Evolutionary conservation across 352 stramenopile genomes (phyloP), one percentile per base, ranked within the genome.

Genomic region (Globisporangium echinulatum): DNA sequence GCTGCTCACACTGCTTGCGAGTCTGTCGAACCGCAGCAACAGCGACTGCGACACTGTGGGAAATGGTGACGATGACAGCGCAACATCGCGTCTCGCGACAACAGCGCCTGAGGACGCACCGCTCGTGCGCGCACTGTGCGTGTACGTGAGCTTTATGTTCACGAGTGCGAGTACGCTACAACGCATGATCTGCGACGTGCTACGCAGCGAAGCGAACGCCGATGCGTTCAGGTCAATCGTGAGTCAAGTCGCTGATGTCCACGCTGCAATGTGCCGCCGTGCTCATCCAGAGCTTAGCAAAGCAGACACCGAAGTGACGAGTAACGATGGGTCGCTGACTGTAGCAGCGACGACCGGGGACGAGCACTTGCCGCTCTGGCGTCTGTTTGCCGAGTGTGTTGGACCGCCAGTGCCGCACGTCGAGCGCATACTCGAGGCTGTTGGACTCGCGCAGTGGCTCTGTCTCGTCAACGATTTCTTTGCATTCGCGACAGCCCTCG

Each of bases 61-160:
- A 13, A 7, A 25, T 9, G 43, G 37, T 7, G 58, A 64, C 0
- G 39, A 63, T 4, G 67, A 82, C 2, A 59, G 71, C 25, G 25
- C 25, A 33, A 3, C 25, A 33, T 33, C 25, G 25, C 25, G 25
- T 33, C 25, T 33, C 25, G 25, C 25, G 25, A 33, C 25, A 33
- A 33, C 25, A 33, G 25, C 25, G 25, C 25, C 25, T 33, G 25
- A 33, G 25, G 25, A 33, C 2, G 25, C 25, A 10, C 38, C 58
- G 9, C 38, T 89, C 43, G 68, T 72, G 36, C 65, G 59, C 8
- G 73, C 77, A n/a, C 62, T 89, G 6, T 80, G 68, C 19, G 61
- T 74, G 7, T 89, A 89, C 49, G 61, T 89, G 6, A 69, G 66
- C 13, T 86, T 85, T 38, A 75, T 80, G n/a, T 77, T 79, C 58